Evolutionary conservation across 192 early-diverging fungal genomes (phyloP).

Genomic region (Coemansia sp.): DNA sequence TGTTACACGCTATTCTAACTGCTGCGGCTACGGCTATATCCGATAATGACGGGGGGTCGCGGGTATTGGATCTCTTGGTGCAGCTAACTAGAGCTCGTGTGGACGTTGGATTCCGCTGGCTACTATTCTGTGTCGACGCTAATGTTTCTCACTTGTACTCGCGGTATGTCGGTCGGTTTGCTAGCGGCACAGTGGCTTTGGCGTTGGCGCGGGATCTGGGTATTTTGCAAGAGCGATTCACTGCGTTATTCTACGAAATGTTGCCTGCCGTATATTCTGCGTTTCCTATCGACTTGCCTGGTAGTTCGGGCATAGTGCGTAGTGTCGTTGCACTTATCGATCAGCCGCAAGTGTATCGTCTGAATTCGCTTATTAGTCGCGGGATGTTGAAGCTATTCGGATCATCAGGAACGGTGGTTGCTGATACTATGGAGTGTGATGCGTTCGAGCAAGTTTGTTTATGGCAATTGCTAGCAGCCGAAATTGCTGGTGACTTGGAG

Average conservation of each 20-base stretch:
- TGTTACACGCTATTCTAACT: conserved; percentile 15
- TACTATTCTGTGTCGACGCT: conserved; percentile 11
- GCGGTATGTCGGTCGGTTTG: conserved; percentile 21
- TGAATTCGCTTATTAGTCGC: conserved; percentile 23
- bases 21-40: background rate
- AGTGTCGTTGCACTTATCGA: conserved; percentile 53
- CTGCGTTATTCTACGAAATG: conserved; percentile 39
- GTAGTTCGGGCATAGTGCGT: conserved; percentile 32
- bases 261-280: conserved; percentile 44
- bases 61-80: conserved; percentile 23
- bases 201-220: conserved; percentile 53
- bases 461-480: conserved; percentile 59
- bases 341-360: conserved; percentile 57
- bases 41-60: background rate
- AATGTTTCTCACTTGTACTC: conserved; percentile 6
- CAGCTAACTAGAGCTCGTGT: conserved; percentile 31
- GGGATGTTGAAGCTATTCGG: conserved; percentile 40
- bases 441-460: conserved; percentile 62
- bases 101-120: conserved; percentile 47
- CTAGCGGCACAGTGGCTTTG: conserved; percentile 25
- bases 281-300: conserved; percentile 41
- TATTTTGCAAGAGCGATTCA: conserved; percentile 55
- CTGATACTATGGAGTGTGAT: conserved; percentile 48
- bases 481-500: conserved; percentile 33
- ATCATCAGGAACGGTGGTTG: conserved; percentile 9